Evolutionary conservation across 2,329 filamentous ascomycete genomes (phyloP), one percentile per base, ranked within the genome.

Genomic region (Thelonectria olida): DNA sequence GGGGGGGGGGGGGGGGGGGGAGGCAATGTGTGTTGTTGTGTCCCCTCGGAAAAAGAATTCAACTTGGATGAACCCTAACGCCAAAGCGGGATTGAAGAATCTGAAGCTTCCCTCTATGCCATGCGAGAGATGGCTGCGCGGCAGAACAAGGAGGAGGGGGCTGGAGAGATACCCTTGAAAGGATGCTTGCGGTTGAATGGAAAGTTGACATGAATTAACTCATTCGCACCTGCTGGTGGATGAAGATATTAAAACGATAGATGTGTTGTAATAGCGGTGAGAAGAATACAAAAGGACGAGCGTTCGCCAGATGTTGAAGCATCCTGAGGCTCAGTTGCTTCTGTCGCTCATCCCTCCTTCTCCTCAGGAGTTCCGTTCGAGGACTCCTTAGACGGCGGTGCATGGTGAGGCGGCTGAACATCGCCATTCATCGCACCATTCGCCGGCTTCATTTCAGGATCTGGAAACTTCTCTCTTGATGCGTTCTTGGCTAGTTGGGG

Each of bases 371-470:
- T 19, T 7, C 47, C 58, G 25, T 58, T 50, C 4, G 45, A 51
- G 27, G 13, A 17, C 27, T 52, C 47, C 20, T 51, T 45, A 12
- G 19, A 7, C 17, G n/a, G 15, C 5, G 28, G 3, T 13, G 28
- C 38, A 10, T 34, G 50, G 3, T 42, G 48, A 5, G 54, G 48
- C 10, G 34, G 51, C 7, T 51, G 50, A n/a, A 19, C 52, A 50
- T 63, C 53, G 5, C 68, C 67, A 20, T 71, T 71, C 19, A 55
- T 41, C n/a, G 54, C 65, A 22, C 58, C 67, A 25, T 51, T 36
- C n/a, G 62, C 45, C 12, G 65, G 54, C 13, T 67, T 68, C 13
- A 67, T 68, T 8, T 65, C 63, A 5, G 63, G 66, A 23, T 58
- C 56, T 5, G 57, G 50, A n/a, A 34, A 58, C 25, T 71, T 70